Percentiles rank a stretch among this genome's conserved stretches.
These are phyloP conservation scores for Pascua sp. DNA, from an alignment of 1,284 basidiomycete genomes.

Conservation along the genomic window DNA sequence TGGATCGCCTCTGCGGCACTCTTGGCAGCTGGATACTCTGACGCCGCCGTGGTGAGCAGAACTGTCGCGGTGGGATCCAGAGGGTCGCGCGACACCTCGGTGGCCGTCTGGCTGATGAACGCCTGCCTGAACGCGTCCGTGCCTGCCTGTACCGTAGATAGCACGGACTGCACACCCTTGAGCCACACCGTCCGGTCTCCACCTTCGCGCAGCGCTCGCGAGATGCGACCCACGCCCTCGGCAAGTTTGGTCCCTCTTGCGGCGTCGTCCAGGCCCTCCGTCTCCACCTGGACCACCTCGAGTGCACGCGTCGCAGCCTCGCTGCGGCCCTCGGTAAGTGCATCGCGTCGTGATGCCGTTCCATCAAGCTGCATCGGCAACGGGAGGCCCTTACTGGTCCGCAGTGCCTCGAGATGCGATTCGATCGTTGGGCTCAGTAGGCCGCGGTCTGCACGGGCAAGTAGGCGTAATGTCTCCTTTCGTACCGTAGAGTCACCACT, in stretches of 20 bases:
- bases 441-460: slow-evolving; percentile 13
- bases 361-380: neutral
- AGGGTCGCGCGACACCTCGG: neutral
- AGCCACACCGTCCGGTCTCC: too few relatives aligned
- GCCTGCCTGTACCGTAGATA: slow-evolving; percentile 12
- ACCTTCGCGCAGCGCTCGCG: slow-evolving; percentile 6
- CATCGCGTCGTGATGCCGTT: neutral
- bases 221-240: slow-evolving; percentile 5
- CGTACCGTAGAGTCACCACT: slow-evolving; percentile 35
- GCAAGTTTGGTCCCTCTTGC: slow-evolving; percentile 9
- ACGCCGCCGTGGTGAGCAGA: slow-evolving; percentile 16
- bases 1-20: too few relatives aligned
- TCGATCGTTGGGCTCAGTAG: slow-evolving; percentile 17
- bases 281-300: slow-evolving; percentile 26
- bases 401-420: slow-evolving; percentile 7
- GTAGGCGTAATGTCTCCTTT: slow-evolving; percentile 32
- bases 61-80: slow-evolving; percentile 11
- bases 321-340: slow-evolving; percentile 1
- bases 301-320: slow-evolving; percentile 31
- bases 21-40: too few relatives aligned
- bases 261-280: neutral
- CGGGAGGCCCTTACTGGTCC: slow-evolving; percentile 3
- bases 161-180: slow-evolving; percentile 14
- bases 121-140: neutral
- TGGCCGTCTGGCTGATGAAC: neutral